A percentile compares a stretch with the other conserved stretches of the same genome.
Evolutionary conservation across 805 yeast species (phyloP).

Genomic region (Pichia sporocuriosa): DNA sequence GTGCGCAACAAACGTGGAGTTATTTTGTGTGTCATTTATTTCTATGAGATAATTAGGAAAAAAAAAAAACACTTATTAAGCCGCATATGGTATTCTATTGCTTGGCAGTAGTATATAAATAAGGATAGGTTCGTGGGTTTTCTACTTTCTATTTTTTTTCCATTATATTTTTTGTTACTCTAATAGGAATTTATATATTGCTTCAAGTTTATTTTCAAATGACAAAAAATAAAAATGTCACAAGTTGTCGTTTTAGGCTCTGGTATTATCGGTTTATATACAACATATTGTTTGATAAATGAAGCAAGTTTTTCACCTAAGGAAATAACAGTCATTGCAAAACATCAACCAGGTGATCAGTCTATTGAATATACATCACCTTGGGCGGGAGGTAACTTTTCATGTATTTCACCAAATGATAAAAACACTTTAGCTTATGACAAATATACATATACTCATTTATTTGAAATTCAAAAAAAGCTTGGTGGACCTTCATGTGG

Average conservation of each 20-base stretch:
- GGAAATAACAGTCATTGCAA: slow-evolving; percentile 53
- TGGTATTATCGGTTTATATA: slow-evolving; percentile 64
- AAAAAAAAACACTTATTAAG: too few relatives aligned
- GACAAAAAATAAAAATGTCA: slow-evolving; percentile 6
- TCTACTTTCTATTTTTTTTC: too few relatives aligned
- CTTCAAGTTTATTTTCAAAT: not conserved
- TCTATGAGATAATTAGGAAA: too few relatives aligned
- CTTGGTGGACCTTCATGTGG: slow-evolving; percentile 52
- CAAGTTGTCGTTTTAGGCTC: slow-evolving; percentile 37
- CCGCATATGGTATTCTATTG: too few relatives aligned
- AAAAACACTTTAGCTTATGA: slow-evolving; percentile 44
- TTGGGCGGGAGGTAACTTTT: slow-evolving; percentile 67
- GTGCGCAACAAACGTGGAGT: too few relatives aligned
- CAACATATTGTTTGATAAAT: slow-evolving; percentile 44
- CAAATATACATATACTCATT: slow-evolving; percentile 46
- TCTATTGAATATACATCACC: slow-evolving; percentile 73
- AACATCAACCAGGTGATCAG: slow-evolving; percentile 72
- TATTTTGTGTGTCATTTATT: too few relatives aligned
- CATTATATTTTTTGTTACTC: too few relatives aligned
- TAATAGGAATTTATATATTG: too few relatives aligned
- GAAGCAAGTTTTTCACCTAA: slow-evolving; percentile 33
- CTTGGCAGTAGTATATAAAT: too few relatives aligned
- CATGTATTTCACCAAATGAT: slow-evolving; percentile 56
- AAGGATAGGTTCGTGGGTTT: too few relatives aligned
- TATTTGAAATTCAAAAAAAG: slow-evolving; percentile 34